Evolutionary conservation across 148 eudicot genomes (phyloP), one percentile per base, ranked within the genome.

Genomic region (Vaccinium macrocarpon): DNA sequence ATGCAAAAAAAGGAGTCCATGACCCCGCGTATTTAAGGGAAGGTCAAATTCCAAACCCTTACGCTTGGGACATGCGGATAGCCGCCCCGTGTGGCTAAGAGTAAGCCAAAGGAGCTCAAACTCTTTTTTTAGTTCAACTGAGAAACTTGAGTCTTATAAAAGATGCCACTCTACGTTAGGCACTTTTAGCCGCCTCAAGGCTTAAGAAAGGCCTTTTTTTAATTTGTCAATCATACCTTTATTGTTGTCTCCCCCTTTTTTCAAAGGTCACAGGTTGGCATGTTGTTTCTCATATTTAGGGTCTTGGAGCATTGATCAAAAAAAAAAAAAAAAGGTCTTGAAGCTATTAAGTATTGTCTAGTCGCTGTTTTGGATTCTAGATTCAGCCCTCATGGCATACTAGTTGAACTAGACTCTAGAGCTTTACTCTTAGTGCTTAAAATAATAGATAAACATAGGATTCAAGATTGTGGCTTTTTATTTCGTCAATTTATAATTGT

Each of bases 361-460:
- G 25, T 13, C 19, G 15, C 27, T 52, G 27, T 51, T 51, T 78
- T 14, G 64, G 81, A 52, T 14, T 78, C 64, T 78, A 76, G 80
- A 76, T 55, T 53, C 62, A 25, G 81, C 46, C 56, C 35, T 42
- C 52, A 7, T 23, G 25, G 81, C 42, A 8, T 35, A 53, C n/a
- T 53, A 13, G 62, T 76, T 53, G 62, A 78, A 25, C 81, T 23
- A 78, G 81, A 23, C 21, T 16, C 62, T 78, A 35, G 25, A 27
- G 80, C 81, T 78, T 78, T 57, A 52, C 8, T 76, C 78, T 46
- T 19, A 14, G 78, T 46, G 78, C 21, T 32, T 72, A 72, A 35
- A 72, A 21, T 9, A 6, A 72, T 29, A 72, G 18, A 2, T 75
- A 19, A 10, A 46, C 4, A 48, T 75, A 16, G 19, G 52, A 10